Base-by-base conservation (phyloP, 2,329 filamentous ascomycete species). In the Phaeosphaeria sp. region DNA sequence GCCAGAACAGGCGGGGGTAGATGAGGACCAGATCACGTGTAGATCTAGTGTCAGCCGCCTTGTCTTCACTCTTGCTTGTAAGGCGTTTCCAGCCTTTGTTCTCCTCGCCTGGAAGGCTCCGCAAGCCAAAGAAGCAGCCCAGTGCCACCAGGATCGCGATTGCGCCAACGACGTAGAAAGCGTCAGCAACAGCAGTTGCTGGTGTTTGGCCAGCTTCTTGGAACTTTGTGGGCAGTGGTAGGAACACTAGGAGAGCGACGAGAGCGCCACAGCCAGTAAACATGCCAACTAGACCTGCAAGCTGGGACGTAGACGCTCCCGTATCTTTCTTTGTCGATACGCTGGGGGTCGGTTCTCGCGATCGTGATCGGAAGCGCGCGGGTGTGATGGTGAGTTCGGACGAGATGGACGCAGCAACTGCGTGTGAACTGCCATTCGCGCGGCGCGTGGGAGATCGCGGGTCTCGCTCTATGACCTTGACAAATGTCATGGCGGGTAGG, bases 261-360 rank as follows among this genome's bases (percentile, higher is more conserved):
- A 99, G 83, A 15, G 95, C 95, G 59, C 95, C 95, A 68, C 91
- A 92, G 22, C 95, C 95, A 7, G 95, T 97, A 74, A 96, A 96
- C 57, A 97, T 82, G 4, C 95, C 95, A 5, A 99, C 95, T 50
- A 93, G 88, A 0, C 95, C 95, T 17, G 95, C 94, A 24, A 99
- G 84, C 60, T 87, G 83, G 39, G 85, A 85, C 27, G 85, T 86
- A 7, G 84, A 83, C 42, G 75, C 72, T 6, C 61, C 65, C 3
- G 61, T 68, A 43, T 72, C 64, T 50, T 65, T 71, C 57, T 64
- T 69, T 9, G 53, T 49, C 2, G 45, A 18, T 9, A 55, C 55
- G 21, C 59, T 61, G 17, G 42, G 51, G 13, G 56, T 50, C 8
- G 65, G 63, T 6, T 67, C 65, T 42, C 60, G 59, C 13, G 65